These are phyloP conservation scores for Suillus spraguei DNA, from an alignment of 768 basidiomycete species.

Conservation along the genomic window DNA sequence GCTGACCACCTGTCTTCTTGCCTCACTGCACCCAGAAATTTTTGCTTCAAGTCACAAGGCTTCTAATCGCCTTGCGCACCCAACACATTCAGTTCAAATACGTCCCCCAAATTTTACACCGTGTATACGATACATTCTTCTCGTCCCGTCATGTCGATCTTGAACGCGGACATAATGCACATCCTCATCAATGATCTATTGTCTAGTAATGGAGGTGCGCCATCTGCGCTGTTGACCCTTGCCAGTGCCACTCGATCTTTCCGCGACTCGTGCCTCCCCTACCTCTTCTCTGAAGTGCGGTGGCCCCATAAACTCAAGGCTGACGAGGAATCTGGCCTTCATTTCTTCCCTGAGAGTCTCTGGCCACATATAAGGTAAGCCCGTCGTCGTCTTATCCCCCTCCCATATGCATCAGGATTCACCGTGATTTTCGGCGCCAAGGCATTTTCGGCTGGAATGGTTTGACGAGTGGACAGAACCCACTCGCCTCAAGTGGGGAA, in stretches of 20 bases:
- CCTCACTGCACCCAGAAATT: slow-evolving; percentile 11
- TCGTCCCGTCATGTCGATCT: slow-evolving; percentile 26
- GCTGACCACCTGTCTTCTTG: slow-evolving; percentile 12
- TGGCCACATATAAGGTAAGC: slow-evolving; percentile 35
- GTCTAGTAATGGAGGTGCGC: slow-evolving; percentile 8
- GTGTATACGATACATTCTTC: slow-evolving; percentile 7
- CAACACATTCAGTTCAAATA: slow-evolving; percentile 7
- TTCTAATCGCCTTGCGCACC: slow-evolving; percentile 6
- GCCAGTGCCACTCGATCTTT: slow-evolving; percentile 27
- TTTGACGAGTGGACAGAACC: slow-evolving; percentile 41
- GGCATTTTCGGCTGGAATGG: slow-evolving; percentile 37
- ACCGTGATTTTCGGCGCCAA: slow-evolving; percentile 13
- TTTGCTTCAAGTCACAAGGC: slow-evolving; percentile 7
- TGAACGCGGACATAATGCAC: slow-evolving; percentile 37
- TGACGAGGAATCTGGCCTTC: slow-evolving; percentile 26
- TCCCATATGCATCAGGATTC: not conserved
- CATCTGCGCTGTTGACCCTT: slow-evolving; percentile 25
- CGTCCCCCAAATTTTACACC: slow-evolving; percentile 12
- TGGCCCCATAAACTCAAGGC: slow-evolving; percentile 35
- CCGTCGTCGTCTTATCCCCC: no score
- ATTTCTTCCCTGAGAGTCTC: slow-evolving; percentile 31
- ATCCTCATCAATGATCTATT: slow-evolving; percentile 33
- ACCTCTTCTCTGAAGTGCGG: slow-evolving; percentile 34
- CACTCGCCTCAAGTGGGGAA: slow-evolving; percentile 34
- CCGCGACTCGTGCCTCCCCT: slow-evolving; percentile 33